Conservation (phyloP, 371 early-diverging fungal genomes). For the Mortierella sp. region DNA sequence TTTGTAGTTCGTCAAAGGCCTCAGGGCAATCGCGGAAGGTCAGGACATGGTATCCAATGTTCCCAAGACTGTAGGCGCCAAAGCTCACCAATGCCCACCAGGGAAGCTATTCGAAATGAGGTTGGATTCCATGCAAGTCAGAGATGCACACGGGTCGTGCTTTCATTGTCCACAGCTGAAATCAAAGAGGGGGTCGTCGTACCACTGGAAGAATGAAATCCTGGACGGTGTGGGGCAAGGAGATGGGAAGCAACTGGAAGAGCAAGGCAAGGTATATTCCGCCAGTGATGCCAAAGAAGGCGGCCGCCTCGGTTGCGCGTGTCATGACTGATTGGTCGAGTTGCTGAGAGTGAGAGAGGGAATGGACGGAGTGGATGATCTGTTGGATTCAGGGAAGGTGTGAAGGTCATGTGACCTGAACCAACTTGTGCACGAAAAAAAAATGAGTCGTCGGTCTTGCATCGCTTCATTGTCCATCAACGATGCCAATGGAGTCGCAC, state of each 20-base stretch:
- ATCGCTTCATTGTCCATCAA: too few relatives aligned
- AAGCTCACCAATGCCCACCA: slow-evolving; percentile 85
- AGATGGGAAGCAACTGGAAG: slow-evolving; percentile 62
- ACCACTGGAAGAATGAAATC: slow-evolving; percentile 71
- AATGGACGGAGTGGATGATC: not conserved
- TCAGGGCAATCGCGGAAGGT: slow-evolving; percentile 93
- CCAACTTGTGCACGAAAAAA: too few relatives aligned
- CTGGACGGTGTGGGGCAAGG: slow-evolving; percentile 64
- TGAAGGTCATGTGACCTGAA: slow-evolving; percentile 5
- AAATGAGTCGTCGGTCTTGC: too few relatives aligned
- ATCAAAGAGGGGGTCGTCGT: too few relatives aligned
- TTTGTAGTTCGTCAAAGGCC: slow-evolving; percentile 82
- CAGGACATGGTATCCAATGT: slow-evolving; percentile 85
- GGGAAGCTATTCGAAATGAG: slow-evolving; percentile 70
- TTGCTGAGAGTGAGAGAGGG: slow-evolving; percentile 5
- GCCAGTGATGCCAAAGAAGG: slow-evolving; percentile 56
- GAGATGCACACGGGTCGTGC: not conserved
- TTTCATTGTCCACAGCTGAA: too few relatives aligned
- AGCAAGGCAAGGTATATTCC: slow-evolving; percentile 61
- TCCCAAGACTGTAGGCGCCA: slow-evolving; percentile 86
- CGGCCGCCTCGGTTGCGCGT: slow-evolving; percentile 70
- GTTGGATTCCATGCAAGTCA: not conserved
- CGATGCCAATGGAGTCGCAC: slow-evolving; percentile 24
- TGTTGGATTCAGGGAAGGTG: not conserved
- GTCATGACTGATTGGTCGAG: slow-evolving; percentile 59